A percentile compares a stretch with the other conserved stretches of the same genome.
Evolutionary conservation across 495 filamentous ascomycete genomes (phyloP).

Genomic region (Staphylotrichum longicolle): DNA sequence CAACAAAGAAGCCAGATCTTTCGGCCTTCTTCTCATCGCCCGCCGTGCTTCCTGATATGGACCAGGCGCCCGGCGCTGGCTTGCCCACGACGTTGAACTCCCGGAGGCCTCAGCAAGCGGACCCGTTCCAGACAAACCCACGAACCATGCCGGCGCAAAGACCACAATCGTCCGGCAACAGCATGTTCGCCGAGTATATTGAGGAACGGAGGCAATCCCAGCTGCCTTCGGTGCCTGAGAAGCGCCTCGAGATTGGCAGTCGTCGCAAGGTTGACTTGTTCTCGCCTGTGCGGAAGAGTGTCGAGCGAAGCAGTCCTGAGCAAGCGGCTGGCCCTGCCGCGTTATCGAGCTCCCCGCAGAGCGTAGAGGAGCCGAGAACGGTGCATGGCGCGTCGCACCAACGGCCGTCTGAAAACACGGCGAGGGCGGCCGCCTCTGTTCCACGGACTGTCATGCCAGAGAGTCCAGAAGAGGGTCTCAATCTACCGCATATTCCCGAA

Average conservation of each 20-base stretch:
- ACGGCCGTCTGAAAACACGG: slow-evolving; percentile 30
- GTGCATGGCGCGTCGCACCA: slow-evolving; percentile 34
- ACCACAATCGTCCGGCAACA: slow-evolving; percentile 11
- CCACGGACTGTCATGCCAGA: neutral
- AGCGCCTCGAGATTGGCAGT: slow-evolving; percentile 27
- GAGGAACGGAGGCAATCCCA: slow-evolving; percentile 1
- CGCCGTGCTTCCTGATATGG: slow-evolving; percentile 36
- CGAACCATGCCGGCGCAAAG: slow-evolving; percentile 1
- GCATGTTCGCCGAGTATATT: slow-evolving; percentile 17
- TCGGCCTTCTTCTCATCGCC: slow-evolving; percentile 50
- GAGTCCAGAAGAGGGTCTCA: neutral
- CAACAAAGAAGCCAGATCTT: slow-evolving; percentile 38
- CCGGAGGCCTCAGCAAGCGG: slow-evolving; percentile 4
- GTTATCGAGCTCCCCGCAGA: neutral
- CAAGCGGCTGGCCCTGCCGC: neutral
- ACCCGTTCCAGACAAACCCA: neutral
- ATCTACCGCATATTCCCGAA: slow-evolving; percentile 32
- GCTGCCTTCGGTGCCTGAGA: slow-evolving; percentile 34
- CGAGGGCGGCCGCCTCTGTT: neutral
- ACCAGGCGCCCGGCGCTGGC: slow-evolving; percentile 9
- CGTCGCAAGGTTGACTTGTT: slow-evolving; percentile 26
- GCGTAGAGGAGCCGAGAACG: neutral
- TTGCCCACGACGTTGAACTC: slow-evolving; percentile 13
- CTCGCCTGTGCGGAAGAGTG: slow-evolving; percentile 25
- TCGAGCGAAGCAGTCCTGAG: slow-evolving; percentile 9